Conservation (phyloP, 1,284 basidiomycete species). For the Thecaphora thlaspeos region DNA sequence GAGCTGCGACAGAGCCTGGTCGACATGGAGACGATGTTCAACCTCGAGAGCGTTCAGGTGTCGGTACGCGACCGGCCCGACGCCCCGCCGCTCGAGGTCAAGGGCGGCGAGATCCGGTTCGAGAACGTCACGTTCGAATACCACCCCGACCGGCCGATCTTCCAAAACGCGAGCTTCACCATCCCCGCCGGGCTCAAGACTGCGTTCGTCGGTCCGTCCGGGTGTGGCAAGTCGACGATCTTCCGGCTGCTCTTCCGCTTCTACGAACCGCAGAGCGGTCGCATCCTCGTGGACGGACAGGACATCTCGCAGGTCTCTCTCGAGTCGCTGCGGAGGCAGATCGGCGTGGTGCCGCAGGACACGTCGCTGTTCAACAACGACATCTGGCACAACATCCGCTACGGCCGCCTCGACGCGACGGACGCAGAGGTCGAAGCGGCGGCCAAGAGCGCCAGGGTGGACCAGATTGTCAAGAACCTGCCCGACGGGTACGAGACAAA, state of each 20-base stretch:
- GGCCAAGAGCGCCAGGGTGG: slow-evolving; percentile 32
- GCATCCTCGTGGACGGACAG: slow-evolving; percentile 72
- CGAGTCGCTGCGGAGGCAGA: slow-evolving; percentile 51
- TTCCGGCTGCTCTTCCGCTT: slow-evolving; percentile 60
- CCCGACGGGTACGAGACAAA: slow-evolving; percentile 25
- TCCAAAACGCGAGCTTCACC: slow-evolving; percentile 73
- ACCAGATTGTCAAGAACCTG: slow-evolving; percentile 20
- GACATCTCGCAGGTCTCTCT: slow-evolving; percentile 73
- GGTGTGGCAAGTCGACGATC: slow-evolving; percentile 51
- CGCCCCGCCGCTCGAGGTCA: slow-evolving; percentile 69
- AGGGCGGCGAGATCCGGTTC: slow-evolving; percentile 84
- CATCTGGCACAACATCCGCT: slow-evolving; percentile 34
- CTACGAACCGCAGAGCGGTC: slow-evolving; percentile 69
- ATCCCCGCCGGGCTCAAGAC: slow-evolving; percentile 88
- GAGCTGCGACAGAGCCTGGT: slow-evolving; percentile 91
- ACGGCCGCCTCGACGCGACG: slow-evolving; percentile 65
- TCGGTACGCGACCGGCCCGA: slow-evolving; percentile 72
- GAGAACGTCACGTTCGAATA: slow-evolving; percentile 91
- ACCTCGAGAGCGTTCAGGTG: slow-evolving; percentile 78
- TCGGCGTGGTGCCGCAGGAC: slow-evolving; percentile 77
- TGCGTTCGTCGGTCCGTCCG: slow-evolving; percentile 62
- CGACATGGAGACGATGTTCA: slow-evolving; percentile 96
- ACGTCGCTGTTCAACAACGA: slow-evolving; percentile 75
- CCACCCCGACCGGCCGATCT: slow-evolving; percentile 84
- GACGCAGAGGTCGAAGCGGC: slow-evolving; percentile 62